Evolutionary conservation across 768 basidiomycete species (phyloP), one percentile per base, ranked within the genome.

Genomic region (Mycena amicta): DNA sequence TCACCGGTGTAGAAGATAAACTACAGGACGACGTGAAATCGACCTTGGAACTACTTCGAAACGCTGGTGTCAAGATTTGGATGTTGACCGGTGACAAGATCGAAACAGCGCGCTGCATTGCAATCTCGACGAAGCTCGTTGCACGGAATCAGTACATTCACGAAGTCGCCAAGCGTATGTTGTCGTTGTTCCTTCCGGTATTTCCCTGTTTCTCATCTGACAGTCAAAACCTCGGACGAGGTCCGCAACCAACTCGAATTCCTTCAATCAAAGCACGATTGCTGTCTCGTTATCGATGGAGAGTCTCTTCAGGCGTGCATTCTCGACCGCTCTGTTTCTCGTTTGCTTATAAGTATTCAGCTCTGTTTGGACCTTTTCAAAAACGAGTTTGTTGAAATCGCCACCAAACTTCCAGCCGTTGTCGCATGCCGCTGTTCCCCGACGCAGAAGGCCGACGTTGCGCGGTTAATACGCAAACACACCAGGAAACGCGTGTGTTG

Each of bases 1-100:
- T 98, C 63, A 99, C 97, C 0, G 97, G 96, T n/a, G 97, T 99
- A 5, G 97, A 99, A 71, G 97, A 99, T 72, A 98, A 98, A 74
- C 75, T 99, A 57, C 97, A 99, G 68, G 97, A 98, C 59, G 95
- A 96, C 23, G 96, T 99, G 66, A 95, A 92, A 71, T 85, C 88
- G 45, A 97, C 97, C 2, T 75, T 99, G 57, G 97, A 98, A 74
- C 69, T 98, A 52, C 72, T 99, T 62, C 78, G 95, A 64, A 98
- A 98, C 70, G 97, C 96, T 0, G 96, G 96, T 3, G 87, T 99
- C 74, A 97, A 92, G 81, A 98, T 99, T 57, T 99, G 97, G 97
- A 98, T 98, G 97, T 79, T 98, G 66, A 99, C 97, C 0, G 96
- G 97, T 1, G 97, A 99, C 74, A 99, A 98, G 78, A 93, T 98